Evolutionary conservation across 495 filamentous ascomycete species (phyloP).

Genomic region (Hypoxylon crocopeplum): DNA sequence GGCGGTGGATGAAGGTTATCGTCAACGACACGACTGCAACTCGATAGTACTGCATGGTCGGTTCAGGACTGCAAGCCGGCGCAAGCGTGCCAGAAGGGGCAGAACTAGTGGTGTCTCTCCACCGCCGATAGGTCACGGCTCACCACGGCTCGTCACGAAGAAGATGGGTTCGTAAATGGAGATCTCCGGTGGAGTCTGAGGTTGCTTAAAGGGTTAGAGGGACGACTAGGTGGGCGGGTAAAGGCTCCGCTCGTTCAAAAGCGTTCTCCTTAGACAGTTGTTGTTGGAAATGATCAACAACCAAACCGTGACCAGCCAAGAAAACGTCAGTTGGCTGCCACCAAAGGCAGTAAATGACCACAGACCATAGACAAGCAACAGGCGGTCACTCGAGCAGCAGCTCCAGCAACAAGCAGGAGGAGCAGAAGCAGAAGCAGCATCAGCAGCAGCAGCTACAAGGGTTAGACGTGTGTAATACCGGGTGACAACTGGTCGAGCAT

Average conservation of each 20-base stretch:
- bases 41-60: conserved; percentile 17
- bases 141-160: conserved; percentile 38
- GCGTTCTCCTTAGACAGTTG: conserved; percentile 21
- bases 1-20: conserved; percentile 30
- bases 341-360: conserved; percentile 11
- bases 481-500: conserved; percentile 32
- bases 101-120: conserved; percentile 21
- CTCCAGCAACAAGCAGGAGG: background rate
- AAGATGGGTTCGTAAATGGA: conserved; percentile 33
- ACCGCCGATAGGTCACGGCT: conserved; percentile 33
- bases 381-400: conserved; percentile 26
- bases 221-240: conserved; percentile 39
- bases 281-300: conserved; percentile 36
- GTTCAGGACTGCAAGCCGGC: conserved; percentile 16
- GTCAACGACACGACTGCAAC: conserved; percentile 28
- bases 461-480: conserved; percentile 19
- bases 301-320: conserved; percentile 31
- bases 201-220: conserved; percentile 34
- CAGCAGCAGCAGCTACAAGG: background rate
- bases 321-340: conserved; percentile 35
- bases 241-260: conserved; percentile 39
- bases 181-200: conserved; percentile 38
- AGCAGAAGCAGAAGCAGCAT: conserved; percentile 5
- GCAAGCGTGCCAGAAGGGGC: conserved; percentile 8
- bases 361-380: conserved; percentile 14